Conservation (phyloP, 1,139 yeast genomes). For the Pichia kudriavzevii region DNA sequence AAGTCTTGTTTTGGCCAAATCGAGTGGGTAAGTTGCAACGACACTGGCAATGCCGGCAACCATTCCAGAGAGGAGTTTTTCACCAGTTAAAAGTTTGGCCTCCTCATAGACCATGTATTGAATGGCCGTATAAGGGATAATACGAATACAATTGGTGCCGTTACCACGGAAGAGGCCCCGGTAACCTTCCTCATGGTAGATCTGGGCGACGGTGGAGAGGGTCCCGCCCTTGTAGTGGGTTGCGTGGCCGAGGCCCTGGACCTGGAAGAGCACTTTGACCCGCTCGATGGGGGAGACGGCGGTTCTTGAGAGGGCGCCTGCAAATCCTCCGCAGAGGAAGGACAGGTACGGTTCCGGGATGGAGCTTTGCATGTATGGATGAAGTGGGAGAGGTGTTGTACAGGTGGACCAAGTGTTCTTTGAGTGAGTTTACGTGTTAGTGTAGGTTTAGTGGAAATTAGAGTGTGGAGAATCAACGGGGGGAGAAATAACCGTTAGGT, state of each 20-base stretch:
- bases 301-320: constrained; percentile 90
- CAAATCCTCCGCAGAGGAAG: constrained; percentile 68
- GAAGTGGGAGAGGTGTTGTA: no score
- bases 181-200: constrained; percentile 88
- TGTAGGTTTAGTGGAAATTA: no score
- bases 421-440: no score
- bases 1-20: constrained; percentile 80
- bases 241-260: constrained; percentile 47
- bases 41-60: constrained; percentile 79
- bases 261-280: constrained; percentile 83
- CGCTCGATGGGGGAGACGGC: constrained; percentile 93
- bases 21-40: constrained; percentile 83
- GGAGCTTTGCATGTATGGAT: no score
- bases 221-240: constrained; percentile 58
- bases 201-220: constrained; percentile 62
- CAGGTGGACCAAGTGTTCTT: no score
- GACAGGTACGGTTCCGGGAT: constrained; percentile 36
- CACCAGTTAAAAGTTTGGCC: constrained; percentile 28
- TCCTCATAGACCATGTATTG: constrained; percentile 70
- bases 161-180: constrained; percentile 86
- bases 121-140: constrained; percentile 91
- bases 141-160: constrained; percentile 79
- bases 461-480: no score
- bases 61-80: constrained; percentile 71
- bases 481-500: no score